Evolutionary conservation across 2,329 filamentous ascomycete species (phyloP).

Genomic region (Neonectria punicea): DNA sequence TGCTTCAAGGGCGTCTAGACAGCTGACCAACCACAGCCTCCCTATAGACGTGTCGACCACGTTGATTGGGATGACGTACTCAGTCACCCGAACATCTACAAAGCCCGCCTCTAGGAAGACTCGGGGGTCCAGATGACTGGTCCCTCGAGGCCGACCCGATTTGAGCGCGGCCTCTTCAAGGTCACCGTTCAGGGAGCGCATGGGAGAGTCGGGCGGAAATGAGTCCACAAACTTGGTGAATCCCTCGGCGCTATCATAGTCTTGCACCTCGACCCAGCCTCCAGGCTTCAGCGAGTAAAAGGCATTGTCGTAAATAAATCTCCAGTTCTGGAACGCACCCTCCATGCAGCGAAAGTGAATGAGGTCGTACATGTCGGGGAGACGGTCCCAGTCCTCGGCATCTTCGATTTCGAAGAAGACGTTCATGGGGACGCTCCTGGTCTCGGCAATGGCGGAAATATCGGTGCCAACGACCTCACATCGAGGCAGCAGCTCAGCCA

Average conservation of each 20-base stretch:
- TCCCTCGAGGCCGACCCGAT: constrained; percentile 58
- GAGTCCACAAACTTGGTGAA: constrained; percentile 44
- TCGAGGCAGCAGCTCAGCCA: constrained; percentile 63
- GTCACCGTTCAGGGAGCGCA: constrained; percentile 55
- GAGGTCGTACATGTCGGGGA: constrained; percentile 63
- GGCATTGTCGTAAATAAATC: constrained; percentile 62
- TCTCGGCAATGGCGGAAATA: constrained; percentile 66
- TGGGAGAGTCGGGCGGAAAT: constrained; percentile 58
- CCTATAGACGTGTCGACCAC: constrained; percentile 58
- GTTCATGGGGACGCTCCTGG: constrained; percentile 66
- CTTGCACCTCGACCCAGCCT: constrained; percentile 66
- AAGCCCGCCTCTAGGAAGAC: constrained; percentile 61
- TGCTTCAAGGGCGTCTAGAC: constrained; percentile 63
- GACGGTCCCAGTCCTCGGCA: constrained; percentile 68
- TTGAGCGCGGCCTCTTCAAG: constrained; percentile 55
- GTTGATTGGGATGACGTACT: constrained; percentile 61
- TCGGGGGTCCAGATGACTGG: constrained; percentile 57
- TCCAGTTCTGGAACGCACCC: constrained; percentile 67
- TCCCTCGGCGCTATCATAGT: constrained; percentile 60
- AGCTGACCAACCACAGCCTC: constrained; percentile 64
- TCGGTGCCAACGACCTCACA: constrained; percentile 69
- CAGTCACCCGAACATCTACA: constrained; percentile 59
- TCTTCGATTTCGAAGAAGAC: constrained; percentile 70
- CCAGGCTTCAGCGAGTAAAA: constrained; percentile 65
- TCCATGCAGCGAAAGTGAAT: constrained; percentile 67